Evolutionary conservation across 2,329 filamentous ascomycete species (phyloP).

Genomic region (Simplicillium aogashimaense): DNA sequence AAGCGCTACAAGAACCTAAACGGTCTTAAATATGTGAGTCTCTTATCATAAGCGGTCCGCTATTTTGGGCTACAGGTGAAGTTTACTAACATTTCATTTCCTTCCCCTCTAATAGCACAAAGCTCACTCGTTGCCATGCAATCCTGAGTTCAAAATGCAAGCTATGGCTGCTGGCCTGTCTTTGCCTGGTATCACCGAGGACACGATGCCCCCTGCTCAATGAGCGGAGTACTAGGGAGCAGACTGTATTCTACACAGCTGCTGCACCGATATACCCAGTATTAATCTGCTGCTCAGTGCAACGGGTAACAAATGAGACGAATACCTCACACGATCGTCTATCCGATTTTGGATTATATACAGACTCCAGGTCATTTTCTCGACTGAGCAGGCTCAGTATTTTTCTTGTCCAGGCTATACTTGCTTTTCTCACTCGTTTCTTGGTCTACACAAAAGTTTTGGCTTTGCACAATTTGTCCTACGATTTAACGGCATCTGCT

Average conservation of each 20-base stretch:
- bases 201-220: conserved; percentile 23
- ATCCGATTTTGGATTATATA: too few relatives aligned
- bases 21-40: conserved; percentile 81
- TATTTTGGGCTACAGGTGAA: too few relatives aligned
- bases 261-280: too few relatives aligned
- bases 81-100: conserved; percentile 19
- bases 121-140: conserved; percentile 79
- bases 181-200: conserved; percentile 33
- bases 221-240: conserved; percentile 8
- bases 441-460: background rate
- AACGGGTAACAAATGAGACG: too few relatives aligned
- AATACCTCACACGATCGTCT: too few relatives aligned
- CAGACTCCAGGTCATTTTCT: too few relatives aligned
- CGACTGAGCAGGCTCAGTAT: background rate
- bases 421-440: background rate
- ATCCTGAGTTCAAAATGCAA: conserved; percentile 59
- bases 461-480: background rate
- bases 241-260: too few relatives aligned
- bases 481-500: background rate
- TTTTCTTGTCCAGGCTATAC: too few relatives aligned
- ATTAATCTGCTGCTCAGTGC: background rate
- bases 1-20: conserved; percentile 99
- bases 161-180: conserved; percentile 33
- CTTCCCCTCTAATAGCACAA: conserved; percentile 43
- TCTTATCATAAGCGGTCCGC: too few relatives aligned